Conservation (phyloP, 2,329 filamentous ascomycete genomes). For the Thermothelomyces thermophilus region DNA sequence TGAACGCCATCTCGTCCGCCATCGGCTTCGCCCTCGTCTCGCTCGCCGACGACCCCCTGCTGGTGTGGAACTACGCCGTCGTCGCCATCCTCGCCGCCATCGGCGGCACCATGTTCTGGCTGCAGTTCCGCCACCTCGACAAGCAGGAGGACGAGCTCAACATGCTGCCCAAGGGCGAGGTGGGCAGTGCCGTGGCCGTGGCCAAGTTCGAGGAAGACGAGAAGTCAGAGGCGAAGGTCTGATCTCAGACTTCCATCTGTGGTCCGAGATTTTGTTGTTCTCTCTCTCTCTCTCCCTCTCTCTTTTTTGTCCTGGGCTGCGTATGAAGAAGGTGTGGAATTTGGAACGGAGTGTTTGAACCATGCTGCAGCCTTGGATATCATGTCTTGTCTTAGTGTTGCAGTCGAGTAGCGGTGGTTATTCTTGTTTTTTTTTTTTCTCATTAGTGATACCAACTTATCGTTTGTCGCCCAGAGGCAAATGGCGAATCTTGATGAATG, state of each 20-base stretch:
- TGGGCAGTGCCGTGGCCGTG: slow-evolving; percentile 5
- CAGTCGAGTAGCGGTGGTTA: no score
- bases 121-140: slow-evolving; percentile 53
- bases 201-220: slow-evolving; percentile 2
- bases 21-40: slow-evolving; percentile 52
- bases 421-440: background rate
- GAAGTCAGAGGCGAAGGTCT: slow-evolving; percentile 2
- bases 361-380: background rate
- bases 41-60: slow-evolving; percentile 51
- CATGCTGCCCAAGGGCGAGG: slow-evolving; percentile 32
- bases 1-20: slow-evolving; percentile 60
- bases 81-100: slow-evolving; percentile 60
- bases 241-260: no score
- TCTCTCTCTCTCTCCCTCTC: no score
- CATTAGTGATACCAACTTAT: slow-evolving; percentile 2
- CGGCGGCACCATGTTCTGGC: slow-evolving; percentile 62
- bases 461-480: background rate
- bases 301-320: no score
- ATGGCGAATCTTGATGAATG: background rate
- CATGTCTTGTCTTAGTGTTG: background rate
- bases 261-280: no score
- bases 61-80: slow-evolving; percentile 67
- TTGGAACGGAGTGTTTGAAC: background rate
- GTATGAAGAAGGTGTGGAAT: background rate
- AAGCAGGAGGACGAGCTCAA: slow-evolving; percentile 58